Evolutionary conservation across 139 green algal genomes (phyloP), one percentile per base, ranked within the genome.

Genomic region (Spirogloea muscicola): DNA sequence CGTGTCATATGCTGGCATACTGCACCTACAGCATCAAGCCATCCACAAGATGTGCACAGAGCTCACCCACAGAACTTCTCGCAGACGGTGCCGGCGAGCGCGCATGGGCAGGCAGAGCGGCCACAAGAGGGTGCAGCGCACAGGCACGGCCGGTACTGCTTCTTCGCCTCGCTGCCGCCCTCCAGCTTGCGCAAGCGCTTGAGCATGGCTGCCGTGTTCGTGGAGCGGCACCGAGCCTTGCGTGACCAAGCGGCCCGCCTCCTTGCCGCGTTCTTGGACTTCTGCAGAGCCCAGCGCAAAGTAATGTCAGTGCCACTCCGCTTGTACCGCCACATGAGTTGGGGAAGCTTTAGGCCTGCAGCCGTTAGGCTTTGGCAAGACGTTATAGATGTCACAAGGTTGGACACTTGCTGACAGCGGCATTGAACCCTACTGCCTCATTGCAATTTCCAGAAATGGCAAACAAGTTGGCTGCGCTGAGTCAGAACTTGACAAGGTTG

Each of bases 1-100:
- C 21, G n/a, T 21, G 21, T 55, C n/a, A 21, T n/a, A 55, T 21
- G n/a, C 21, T 21, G n/a, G 46, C 21, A 55, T 21, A 55, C 21
- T n/a, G n/a, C 21, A 55, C 46, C n/a, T 21, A 55, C 21, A 55
- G 46, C n/a, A 31, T 21, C 46, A 21, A 55, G n/a, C 21, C 21
- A 21, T 21, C 46, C 46, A 55, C 21, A 55, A 55, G 46, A 55
- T 21, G n/a, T 55, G n/a, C 21, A 21, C 21, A 21, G n/a, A 2
- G 38, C 65, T 74, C 75, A 84, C 40, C 38, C 48, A 42, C 78
- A 84, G 62, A 65, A 84, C n/a, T 76, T 83, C 46, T 84, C 78
- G 39, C 78, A 84, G 59, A 84, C 61, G 74, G 44, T 81, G 0
- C 78, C 77, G 21, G 58, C 37, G 18, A 34, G 5, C 6, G 72